A percentile compares a stretch with the other conserved stretches of the same genome.
phyloP scores from a whole-genome alignment of 495 filamentous ascomycete genomes.

The Penicillium tannophilum region DNA sequence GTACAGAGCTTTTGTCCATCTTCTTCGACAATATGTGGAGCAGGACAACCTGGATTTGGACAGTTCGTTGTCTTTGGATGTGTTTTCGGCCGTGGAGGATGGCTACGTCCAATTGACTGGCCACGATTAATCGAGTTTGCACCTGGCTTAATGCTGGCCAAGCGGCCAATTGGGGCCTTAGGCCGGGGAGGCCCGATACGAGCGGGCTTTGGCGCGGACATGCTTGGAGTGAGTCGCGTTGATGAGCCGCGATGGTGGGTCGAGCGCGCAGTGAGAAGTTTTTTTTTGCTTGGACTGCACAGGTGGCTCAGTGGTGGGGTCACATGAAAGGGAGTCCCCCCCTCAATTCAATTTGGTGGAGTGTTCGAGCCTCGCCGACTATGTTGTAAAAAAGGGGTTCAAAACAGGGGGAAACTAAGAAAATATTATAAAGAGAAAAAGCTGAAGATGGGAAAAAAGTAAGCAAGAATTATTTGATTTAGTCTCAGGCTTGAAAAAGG shows the following conservation, averaged over 20 bases:
- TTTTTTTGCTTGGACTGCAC: slow-evolving; percentile 13
- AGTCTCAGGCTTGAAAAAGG: neutral
- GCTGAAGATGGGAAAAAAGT: neutral
- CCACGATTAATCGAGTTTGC: slow-evolving; percentile 44
- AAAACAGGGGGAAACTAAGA: neutral
- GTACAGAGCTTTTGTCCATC: slow-evolving; percentile 67
- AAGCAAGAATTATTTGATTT: neutral
- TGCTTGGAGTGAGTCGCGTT: neutral
- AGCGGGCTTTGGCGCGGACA: slow-evolving; percentile 21
- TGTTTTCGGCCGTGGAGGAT: slow-evolving; percentile 38
- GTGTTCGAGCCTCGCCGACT: slow-evolving; percentile 1
- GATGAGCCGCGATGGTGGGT: slow-evolving; percentile 9
- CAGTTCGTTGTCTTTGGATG: slow-evolving; percentile 47
- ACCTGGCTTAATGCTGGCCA: slow-evolving; percentile 43
- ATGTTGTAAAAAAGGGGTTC: neutral
- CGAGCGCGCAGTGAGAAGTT: slow-evolving; percentile 17
- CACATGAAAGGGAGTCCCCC: slow-evolving; percentile 20
- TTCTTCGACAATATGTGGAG: slow-evolving; percentile 53
- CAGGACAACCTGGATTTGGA: slow-evolving; percentile 52
- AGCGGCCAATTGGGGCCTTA: slow-evolving; percentile 40
- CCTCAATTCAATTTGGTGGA: neutral
- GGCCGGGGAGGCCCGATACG: slow-evolving; percentile 39
- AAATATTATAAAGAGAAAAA: neutral
- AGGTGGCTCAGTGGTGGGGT: slow-evolving; percentile 33
- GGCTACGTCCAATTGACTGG: slow-evolving; percentile 35